A percentile compares a stretch with the other conserved stretches of the same genome.
These are phyloP conservation scores for Lasiodiplodia theobromae DNA, from an alignment of 2,329 filamentous ascomycete species.

Conservation along the genomic window DNA sequence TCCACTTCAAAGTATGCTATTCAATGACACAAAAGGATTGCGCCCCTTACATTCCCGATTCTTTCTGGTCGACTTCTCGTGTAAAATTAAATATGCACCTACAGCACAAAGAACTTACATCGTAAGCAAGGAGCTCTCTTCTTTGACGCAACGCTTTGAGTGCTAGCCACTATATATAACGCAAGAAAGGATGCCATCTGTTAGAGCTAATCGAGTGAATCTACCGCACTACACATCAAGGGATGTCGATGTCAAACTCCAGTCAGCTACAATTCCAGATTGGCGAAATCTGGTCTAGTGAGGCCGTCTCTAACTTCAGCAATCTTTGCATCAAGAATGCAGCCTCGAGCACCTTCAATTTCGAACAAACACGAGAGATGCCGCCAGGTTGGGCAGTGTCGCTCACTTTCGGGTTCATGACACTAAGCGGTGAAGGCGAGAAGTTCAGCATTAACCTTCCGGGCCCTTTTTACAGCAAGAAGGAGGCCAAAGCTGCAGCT, in stretches of 20 bases:
- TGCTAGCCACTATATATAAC: no score
- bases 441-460: conserved; percentile 35
- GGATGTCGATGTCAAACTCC: neutral
- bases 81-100: no score
- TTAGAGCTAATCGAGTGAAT: no score
- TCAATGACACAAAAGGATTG: no score
- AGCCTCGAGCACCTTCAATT: neutral
- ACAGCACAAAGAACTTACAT: no score
- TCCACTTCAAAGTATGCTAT: no score
- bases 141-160: no score
- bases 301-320: conserved; percentile 23
- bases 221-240: neutral
- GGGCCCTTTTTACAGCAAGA: conserved; percentile 47
- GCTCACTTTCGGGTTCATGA: conserved; percentile 36
- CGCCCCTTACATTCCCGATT: no score
- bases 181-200: no score
- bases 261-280: neutral
- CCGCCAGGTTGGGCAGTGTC: conserved; percentile 35
- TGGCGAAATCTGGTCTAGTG: neutral
- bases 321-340: conserved; percentile 26
- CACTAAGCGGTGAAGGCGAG: conserved; percentile 32
- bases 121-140: no score
- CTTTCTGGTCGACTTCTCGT: no score
- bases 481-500: conserved; percentile 51
- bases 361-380: neutral